phyloP scores from a whole-genome alignment of 1,284 basidiomycete species.

The Ganoderma leucocontextum region DNA sequence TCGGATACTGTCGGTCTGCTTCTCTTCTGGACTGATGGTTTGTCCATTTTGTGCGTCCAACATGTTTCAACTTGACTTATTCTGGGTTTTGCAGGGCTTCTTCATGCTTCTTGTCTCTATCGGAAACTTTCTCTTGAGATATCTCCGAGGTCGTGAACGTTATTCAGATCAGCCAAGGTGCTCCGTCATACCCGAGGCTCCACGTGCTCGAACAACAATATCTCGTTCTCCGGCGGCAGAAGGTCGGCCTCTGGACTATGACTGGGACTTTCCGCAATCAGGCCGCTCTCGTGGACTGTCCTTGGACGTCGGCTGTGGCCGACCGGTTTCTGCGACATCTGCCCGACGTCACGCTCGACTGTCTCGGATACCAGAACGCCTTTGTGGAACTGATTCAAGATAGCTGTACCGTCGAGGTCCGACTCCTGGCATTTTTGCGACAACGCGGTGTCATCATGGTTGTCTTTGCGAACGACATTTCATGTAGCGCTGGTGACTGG shows the following conservation, averaged over 20 bases:
- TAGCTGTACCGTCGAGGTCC: not conserved
- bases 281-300: not conserved
- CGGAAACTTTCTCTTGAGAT: slow-evolving; percentile 12
- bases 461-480: not conserved
- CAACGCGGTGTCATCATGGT: not conserved
- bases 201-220: slow-evolving; percentile 18
- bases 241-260: not conserved
- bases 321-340: not conserved
- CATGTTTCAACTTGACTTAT: slow-evolving; percentile 1
- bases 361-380: slow-evolving; percentile 30
- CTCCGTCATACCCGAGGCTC: slow-evolving; percentile 6
- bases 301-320: not conserved
- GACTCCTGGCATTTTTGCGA: not conserved
- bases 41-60: slow-evolving; percentile 11
- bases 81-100: slow-evolving; percentile 19
- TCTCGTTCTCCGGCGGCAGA: slow-evolving; percentile 10
- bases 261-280: slow-evolving; percentile 9
- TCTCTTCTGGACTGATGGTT: slow-evolving; percentile 38
- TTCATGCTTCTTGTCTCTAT: slow-evolving; percentile 25
- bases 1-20: slow-evolving; percentile 28
- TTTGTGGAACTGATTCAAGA: slow-evolving; percentile 18
- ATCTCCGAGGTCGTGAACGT: not conserved
- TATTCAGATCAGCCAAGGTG: not conserved
- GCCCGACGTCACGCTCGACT: slow-evolving; percentile 13
- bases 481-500: not conserved